These are phyloP conservation scores for Diplogelasinospora grovesii DNA, from an alignment of 495 filamentous ascomycete genomes.

Conservation along the genomic window DNA sequence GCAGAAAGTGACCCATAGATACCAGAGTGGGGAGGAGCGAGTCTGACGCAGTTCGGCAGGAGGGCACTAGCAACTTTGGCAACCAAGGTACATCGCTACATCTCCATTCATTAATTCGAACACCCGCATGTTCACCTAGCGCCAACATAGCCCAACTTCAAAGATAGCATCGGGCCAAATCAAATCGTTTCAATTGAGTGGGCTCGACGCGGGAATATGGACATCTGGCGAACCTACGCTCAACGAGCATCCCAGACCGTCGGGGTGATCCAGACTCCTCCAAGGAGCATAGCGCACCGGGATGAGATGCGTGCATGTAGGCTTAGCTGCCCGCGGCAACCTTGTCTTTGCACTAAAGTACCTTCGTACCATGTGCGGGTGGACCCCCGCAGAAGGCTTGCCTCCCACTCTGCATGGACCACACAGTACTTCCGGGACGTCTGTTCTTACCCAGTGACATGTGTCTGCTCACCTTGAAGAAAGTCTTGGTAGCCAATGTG, in stretches of 20 bases:
- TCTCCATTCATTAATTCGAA: too few species aligned
- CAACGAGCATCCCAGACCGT: background rate
- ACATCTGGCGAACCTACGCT: background rate
- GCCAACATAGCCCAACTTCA: background rate
- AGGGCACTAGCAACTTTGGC: too few species aligned
- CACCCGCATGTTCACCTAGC: conserved; percentile 5
- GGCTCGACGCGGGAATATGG: conserved; percentile 4
- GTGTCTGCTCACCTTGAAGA: too few species aligned
- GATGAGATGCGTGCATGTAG: background rate
- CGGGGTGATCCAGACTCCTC: background rate
- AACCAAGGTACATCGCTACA: too few species aligned
- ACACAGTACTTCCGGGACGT: too few species aligned
- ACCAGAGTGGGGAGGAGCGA: conserved; percentile 16
- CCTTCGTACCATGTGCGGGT: background rate
- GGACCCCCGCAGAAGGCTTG: background rate
- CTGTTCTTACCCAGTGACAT: too few species aligned
- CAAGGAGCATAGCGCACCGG: conserved; percentile 1
- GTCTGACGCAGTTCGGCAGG: conserved; percentile 7
- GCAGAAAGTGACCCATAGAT: background rate
- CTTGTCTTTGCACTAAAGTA: too few species aligned
- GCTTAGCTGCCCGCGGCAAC: too few species aligned
- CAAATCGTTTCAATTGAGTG: conserved; percentile 2
- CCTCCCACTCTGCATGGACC: conserved; percentile 1
- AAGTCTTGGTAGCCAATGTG: too few species aligned
- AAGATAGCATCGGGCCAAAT: too few species aligned